Percentiles rank a stretch among this genome's conserved stretches.
These are phyloP conservation scores for Pythium monospermum DNA, from an alignment of 352 stramenopile species.

Conservation along the genomic window DNA sequence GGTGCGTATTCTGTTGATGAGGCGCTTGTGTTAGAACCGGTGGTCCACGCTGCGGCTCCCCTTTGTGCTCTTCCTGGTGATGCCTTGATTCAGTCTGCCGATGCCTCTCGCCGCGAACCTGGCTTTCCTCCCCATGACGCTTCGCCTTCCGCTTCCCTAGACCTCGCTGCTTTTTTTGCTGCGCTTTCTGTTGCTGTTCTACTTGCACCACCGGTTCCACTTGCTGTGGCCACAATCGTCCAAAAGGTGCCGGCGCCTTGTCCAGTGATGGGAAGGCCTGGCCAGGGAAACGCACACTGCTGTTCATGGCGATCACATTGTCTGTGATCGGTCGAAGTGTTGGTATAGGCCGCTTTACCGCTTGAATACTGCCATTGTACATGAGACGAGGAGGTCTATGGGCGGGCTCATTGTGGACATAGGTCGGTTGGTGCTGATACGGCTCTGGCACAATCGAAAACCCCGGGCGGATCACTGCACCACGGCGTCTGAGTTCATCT, in stretches of 20 bases:
- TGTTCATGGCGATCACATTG: too few relatives aligned
- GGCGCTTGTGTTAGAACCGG: background rate
- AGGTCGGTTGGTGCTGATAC: slow-evolving; percentile 5
- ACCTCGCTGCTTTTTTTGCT: background rate
- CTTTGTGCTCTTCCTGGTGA: too few relatives aligned
- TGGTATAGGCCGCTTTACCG: background rate
- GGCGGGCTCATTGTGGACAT: too few relatives aligned
- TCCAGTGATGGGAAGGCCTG: background rate
- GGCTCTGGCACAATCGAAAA: slow-evolving; percentile 9
- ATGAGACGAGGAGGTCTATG: too few relatives aligned
- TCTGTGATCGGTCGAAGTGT: slow-evolving; percentile 1
- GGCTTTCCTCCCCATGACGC: too few relatives aligned
- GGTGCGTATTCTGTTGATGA: background rate
- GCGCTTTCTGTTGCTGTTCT: background rate
- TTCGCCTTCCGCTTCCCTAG: too few relatives aligned
- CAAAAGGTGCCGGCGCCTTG: background rate
- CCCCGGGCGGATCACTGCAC: slow-evolving; percentile 7
- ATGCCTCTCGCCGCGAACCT: too few relatives aligned
- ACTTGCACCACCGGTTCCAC: background rate
- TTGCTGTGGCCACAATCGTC: background rate
- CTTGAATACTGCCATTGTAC: too few relatives aligned
- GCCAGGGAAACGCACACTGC: background rate
- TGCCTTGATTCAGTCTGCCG: too few relatives aligned
- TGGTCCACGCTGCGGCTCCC: background rate
- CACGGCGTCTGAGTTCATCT: too few relatives aligned